Conservation (phyloP, 306 rosid species). For the Sesbania bispinosa region DNA sequence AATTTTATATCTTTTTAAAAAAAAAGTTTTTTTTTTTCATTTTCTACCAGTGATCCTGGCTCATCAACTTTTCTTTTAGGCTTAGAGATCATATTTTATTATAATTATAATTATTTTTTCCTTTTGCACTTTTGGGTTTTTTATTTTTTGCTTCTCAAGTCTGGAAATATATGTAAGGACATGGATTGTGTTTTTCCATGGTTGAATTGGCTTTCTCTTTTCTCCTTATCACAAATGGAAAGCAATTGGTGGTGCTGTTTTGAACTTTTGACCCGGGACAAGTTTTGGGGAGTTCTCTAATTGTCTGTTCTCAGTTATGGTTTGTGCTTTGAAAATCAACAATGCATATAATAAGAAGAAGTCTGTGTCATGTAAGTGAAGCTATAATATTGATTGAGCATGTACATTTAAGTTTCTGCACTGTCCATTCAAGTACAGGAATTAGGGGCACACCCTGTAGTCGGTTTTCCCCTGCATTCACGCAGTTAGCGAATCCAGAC, state of each 20-base stretch:
- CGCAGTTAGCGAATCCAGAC: no score
- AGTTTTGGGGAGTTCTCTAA: background rate
- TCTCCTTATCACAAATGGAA: background rate
- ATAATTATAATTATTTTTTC: no score
- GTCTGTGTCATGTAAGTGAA: background rate
- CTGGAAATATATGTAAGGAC: background rate
- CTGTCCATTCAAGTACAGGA: background rate
- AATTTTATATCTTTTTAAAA: background rate
- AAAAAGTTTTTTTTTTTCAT: background rate
- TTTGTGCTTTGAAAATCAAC: constrained; percentile 5
- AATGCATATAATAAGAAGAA: background rate
- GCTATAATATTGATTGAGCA: constrained; percentile 1
- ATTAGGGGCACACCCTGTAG: background rate
- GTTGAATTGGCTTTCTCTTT: background rate
- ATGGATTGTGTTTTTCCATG: background rate
- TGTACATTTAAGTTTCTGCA: background rate
- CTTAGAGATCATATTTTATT: background rate
- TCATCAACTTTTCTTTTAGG: background rate
- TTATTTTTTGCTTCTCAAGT: background rate
- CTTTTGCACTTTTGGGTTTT: background rate
- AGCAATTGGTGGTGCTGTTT: background rate
- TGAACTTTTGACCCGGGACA: constrained; percentile 1
- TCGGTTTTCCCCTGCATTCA: no score
- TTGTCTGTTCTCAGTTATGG: background rate
- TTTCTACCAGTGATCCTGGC: background rate